phyloP scores from a whole-genome alignment of 2,329 filamentous ascomycete species.

The Paracoccidioides lutzii region DNA sequence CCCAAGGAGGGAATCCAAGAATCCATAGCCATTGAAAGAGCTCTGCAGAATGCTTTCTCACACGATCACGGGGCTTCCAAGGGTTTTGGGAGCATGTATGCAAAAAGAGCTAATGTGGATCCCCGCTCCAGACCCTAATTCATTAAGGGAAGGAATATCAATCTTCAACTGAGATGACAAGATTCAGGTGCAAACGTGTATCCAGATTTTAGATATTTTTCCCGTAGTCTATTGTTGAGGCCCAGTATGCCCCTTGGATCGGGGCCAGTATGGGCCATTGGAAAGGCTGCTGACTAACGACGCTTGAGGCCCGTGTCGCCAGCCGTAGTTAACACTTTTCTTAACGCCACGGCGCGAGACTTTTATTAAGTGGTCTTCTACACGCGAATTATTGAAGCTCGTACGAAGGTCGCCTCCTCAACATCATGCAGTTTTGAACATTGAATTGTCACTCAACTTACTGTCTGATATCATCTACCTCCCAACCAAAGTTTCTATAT shows the following conservation, averaged over 20 bases:
- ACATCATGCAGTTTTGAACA: neutral
- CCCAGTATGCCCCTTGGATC: neutral
- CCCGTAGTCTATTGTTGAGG: neutral
- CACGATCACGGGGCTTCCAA: too few species aligned
- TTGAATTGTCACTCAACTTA: neutral
- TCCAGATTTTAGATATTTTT: too few species aligned
- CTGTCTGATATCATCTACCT: neutral
- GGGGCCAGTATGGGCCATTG: too few species aligned
- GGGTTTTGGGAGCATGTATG: too few species aligned
- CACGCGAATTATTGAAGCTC: slow-evolving; percentile 1
- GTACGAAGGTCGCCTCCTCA: neutral
- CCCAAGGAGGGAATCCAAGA: too few species aligned
- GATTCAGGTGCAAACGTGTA: too few species aligned
- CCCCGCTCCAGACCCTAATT: too few species aligned
- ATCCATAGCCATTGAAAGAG: too few species aligned
- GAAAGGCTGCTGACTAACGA: neutral
- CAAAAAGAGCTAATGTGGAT: too few species aligned
- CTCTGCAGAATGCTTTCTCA: too few species aligned
- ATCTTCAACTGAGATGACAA: too few species aligned
- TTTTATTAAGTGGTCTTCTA: neutral
- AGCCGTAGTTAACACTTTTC: neutral
- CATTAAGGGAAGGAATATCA: too few species aligned
- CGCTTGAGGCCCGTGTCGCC: neutral
- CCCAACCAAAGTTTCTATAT: neutral
- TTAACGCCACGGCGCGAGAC: neutral